Conservation (phyloP, 2,329 filamentous ascomycete species). For the Diaporthe ampelina region DNA sequence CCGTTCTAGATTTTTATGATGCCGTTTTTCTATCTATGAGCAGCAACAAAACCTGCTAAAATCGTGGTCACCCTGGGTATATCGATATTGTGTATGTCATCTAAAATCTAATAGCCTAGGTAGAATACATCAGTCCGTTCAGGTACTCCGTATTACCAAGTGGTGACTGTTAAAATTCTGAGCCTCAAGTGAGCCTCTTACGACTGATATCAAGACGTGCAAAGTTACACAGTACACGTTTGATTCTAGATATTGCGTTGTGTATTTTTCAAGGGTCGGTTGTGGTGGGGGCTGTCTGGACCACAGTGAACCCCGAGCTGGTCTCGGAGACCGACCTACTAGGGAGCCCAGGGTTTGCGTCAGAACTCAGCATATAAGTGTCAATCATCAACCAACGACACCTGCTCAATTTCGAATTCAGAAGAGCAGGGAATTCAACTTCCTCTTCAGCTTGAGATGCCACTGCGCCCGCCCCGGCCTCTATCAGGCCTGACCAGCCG, state of each 20-base stretch:
- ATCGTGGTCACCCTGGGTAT: not conserved
- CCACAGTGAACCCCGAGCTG: not conserved
- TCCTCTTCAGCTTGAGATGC: conserved; percentile 5
- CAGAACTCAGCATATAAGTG: not conserved
- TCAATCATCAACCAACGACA: not conserved
- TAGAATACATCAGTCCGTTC: not conserved
- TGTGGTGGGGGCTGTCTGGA: too few relatives aligned
- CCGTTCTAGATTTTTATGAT: too few relatives aligned
- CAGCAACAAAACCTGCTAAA: too few relatives aligned
- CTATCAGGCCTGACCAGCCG: conserved; percentile 19
- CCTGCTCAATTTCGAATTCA: not conserved
- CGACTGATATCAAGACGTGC: too few relatives aligned
- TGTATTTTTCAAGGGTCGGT: not conserved
- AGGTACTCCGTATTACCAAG: not conserved
- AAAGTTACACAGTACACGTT: not conserved
- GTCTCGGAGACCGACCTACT: not conserved
- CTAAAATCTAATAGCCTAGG: too few relatives aligned
- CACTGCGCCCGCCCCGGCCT: not conserved
- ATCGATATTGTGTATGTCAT: not conserved
- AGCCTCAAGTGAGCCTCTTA: not conserved
- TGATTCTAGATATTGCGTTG: not conserved
- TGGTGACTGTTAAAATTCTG: not conserved
- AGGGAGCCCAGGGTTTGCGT: not conserved
- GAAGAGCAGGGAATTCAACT: not conserved
- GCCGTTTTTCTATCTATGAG: not conserved